Evolutionary conservation across 2,329 filamentous ascomycete genomes (phyloP).

Genomic region (Bimuria novae-zelandiae): DNA sequence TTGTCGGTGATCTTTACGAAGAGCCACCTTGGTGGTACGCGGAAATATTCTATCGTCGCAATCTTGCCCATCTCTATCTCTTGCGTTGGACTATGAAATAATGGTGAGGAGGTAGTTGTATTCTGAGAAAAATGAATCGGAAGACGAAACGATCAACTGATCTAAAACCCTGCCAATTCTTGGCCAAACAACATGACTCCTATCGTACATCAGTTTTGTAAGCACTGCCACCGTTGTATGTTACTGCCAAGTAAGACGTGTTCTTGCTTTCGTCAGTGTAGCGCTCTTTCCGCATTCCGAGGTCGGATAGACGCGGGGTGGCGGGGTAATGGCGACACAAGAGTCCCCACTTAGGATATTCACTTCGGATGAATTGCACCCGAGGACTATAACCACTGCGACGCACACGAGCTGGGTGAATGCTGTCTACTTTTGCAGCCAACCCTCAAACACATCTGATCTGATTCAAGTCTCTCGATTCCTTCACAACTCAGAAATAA

Average conservation of each 20-base stretch:
- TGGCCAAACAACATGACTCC: no score
- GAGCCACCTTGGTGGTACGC: conserved; percentile 75
- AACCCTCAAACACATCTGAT: neutral
- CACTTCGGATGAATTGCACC: neutral
- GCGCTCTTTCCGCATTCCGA: neutral
- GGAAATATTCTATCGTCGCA: conserved; percentile 71
- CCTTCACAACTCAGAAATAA: neutral
- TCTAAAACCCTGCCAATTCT: no score
- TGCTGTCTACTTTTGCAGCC: neutral
- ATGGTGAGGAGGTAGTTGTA: no score
- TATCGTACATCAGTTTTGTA: no score
- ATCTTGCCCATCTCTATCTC: conserved; percentile 69
- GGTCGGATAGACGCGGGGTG: conserved; percentile 1
- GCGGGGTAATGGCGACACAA: neutral
- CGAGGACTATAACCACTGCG: neutral
- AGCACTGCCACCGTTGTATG: no score
- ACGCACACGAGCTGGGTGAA: neutral
- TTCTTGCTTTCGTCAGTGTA: no score
- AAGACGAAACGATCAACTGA: no score
- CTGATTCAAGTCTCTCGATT: neutral
- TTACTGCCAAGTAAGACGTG: no score
- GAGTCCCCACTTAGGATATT: neutral
- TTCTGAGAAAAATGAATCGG: no score
- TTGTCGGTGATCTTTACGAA: conserved; percentile 78
- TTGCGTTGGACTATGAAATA: no score